Percentiles rank a stretch among this genome's conserved stretches.
Evolutionary conservation across 495 filamentous ascomycete species (phyloP).

Genomic region (Neurospora sp.): DNA sequence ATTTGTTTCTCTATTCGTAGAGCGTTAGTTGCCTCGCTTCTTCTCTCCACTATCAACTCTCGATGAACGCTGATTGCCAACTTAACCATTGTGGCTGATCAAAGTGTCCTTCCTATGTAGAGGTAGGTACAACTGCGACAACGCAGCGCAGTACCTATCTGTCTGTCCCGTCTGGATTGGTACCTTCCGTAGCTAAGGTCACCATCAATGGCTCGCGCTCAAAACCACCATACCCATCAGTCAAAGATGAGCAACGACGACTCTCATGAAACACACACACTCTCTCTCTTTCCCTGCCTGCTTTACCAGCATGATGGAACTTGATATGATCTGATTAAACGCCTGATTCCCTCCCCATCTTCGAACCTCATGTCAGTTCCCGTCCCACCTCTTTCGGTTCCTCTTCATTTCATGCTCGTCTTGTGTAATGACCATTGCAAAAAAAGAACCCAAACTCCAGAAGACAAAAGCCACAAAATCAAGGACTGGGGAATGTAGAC

Average conservation of each 20-base stretch:
- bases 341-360: background rate
- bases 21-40: too few relatives aligned
- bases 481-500: background rate
- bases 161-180: background rate
- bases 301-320: background rate
- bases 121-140: background rate
- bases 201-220: background rate
- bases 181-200: background rate
- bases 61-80: background rate
- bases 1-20: too few relatives aligned
- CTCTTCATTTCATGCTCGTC: slow-evolving; percentile 1
- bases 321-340: background rate
- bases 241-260: background rate
- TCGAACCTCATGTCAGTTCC: background rate
- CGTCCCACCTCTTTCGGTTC: background rate
- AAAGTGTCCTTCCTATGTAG: background rate
- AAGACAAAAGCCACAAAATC: background rate
- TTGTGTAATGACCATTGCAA: background rate
- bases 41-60: background rate
- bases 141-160: background rate
- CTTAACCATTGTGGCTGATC: background rate
- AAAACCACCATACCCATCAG: background rate
- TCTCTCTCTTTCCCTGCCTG: background rate
- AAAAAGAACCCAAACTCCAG: background rate
- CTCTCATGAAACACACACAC: background rate